These are phyloP conservation scores for Xerophyta viscosa DNA, from an alignment of 106 monocot species.

Conservation along the genomic window DNA sequence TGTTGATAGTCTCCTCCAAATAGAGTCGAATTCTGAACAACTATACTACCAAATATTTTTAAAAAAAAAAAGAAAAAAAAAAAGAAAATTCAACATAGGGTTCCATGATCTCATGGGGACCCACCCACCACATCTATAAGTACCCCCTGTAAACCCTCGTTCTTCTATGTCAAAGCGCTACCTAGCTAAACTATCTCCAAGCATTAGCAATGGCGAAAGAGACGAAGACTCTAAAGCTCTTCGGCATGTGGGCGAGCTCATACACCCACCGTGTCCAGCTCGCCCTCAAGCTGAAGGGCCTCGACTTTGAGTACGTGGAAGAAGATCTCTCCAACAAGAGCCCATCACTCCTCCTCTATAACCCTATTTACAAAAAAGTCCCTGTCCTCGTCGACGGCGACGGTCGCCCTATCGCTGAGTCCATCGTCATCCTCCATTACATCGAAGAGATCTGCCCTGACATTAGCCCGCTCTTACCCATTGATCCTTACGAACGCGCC, in stretches of 20 bases:
- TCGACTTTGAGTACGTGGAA: constrained; percentile 56
- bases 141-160: background rate
- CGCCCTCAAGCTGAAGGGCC: constrained; percentile 52
- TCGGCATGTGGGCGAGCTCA: constrained; percentile 52
- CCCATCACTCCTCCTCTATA: constrained; percentile 40
- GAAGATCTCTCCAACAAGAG: constrained; percentile 54
- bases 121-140: constrained; percentile 1
- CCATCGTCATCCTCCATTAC: constrained; percentile 66
- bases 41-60: too few relatives aligned
- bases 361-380: constrained; percentile 63
- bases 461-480: constrained; percentile 27
- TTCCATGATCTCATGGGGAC: background rate
- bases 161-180: background rate
- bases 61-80: too few relatives aligned
- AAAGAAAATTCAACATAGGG: constrained; percentile 1
- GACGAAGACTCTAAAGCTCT: constrained; percentile 28
- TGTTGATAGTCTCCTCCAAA: too few relatives aligned
- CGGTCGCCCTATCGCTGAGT: constrained; percentile 43
- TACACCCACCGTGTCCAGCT: constrained; percentile 71
- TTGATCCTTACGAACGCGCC: constrained; percentile 38
- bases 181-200: too few relatives aligned
- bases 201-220: background rate
- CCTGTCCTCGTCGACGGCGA: constrained; percentile 58
- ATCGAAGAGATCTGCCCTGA: constrained; percentile 39
- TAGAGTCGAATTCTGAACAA: too few relatives aligned